Evolutionary conservation across 306 rosid genomes (phyloP), one percentile per base, ranked within the genome.

Genomic region (Prunus campanulata): DNA sequence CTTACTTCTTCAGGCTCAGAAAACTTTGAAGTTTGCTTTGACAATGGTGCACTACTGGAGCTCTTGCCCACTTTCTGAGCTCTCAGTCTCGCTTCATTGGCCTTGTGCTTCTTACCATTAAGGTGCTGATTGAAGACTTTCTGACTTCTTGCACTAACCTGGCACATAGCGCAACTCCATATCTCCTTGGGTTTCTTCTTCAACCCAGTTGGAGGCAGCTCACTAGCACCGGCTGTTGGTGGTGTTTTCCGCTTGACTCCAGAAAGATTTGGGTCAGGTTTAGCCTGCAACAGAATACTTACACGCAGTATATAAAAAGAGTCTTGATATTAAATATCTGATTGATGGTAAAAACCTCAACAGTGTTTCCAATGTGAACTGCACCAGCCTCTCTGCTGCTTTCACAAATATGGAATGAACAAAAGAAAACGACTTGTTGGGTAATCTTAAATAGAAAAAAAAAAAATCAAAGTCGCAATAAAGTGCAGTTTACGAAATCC

Each of bases 131-230:
- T 72, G 27, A 93, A 82, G 16, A 2, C 68, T 20, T 15, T 79
- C 83, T 90, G 81, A 46, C 78, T 48, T 1, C 84, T 13, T 39
- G 83, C 75, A 35, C 76, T 79, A 32, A 91, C 83, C 2, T 54
- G 78, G 84, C 97, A 93, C 2, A 89, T 52, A 1, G 79, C 85
- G 76, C 98, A 93, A 57, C 86, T 91, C 93, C 88, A 91, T 66
- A 82, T 88, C 48, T 78, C 85, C 79, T 76, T 83, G 63, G 81
- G 72, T 74, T 82, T 85, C 78, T 86, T 85, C 76, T 63, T 83
- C 80, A 80, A 46, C 74, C 73, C 50, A 67, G 25, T 65, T 6
- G 79, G 81, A 70, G 32, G 65, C 24, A 73, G 29, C 77, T 78
- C 79, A 10, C 18, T n/a, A 22, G 39, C 57, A 13, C n/a, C 27